Evolutionary conservation across 768 basidiomycete genomes (phyloP).

Genomic region (Leccinum broughii): DNA sequence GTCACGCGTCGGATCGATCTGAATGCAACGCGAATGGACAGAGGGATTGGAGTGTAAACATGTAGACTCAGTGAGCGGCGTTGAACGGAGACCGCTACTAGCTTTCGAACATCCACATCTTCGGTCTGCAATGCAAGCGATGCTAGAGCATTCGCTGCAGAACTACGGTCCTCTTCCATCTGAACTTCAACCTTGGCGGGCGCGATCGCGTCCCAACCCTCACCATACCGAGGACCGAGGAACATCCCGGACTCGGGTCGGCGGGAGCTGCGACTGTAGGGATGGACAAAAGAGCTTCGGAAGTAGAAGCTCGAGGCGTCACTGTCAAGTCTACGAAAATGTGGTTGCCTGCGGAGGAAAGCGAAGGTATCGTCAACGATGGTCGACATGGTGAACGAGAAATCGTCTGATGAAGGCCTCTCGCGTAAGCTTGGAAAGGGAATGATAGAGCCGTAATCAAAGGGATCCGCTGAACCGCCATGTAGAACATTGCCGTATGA

Average conservation of each 20-base stretch:
- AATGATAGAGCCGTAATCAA: constrained; percentile 55
- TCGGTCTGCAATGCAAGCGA: too few species aligned
- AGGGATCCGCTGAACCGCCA: constrained; percentile 65
- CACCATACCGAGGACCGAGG: constrained; percentile 72
- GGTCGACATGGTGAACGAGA: constrained; percentile 53
- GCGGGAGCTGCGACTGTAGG: constrained; percentile 50
- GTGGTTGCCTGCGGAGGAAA: constrained; percentile 45
- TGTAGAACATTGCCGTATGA: constrained; percentile 68
- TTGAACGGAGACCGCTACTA: too few species aligned
- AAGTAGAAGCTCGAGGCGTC: constrained; percentile 81
- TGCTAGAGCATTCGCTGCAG: constrained; percentile 66
- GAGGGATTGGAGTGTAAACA: too few species aligned
- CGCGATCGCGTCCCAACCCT: constrained; percentile 67
- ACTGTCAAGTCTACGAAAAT: constrained; percentile 62
- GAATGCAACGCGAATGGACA: too few species aligned
- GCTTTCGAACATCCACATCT: too few species aligned
- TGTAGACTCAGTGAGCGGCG: too few species aligned
- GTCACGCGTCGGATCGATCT: too few species aligned
- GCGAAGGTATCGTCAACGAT: constrained; percentile 74
- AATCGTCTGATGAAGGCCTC: constrained; percentile 59
- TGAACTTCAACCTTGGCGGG: constrained; percentile 61
- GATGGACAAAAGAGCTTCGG: constrained; percentile 33
- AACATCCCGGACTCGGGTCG: constrained; percentile 66
- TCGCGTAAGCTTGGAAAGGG: constrained; percentile 49
- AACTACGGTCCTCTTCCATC: constrained; percentile 71